Evolutionary conservation across 805 yeast genomes (phyloP), one percentile per base, ranked within the genome.

Genomic region (Sugiyamaella chiloensis): DNA sequence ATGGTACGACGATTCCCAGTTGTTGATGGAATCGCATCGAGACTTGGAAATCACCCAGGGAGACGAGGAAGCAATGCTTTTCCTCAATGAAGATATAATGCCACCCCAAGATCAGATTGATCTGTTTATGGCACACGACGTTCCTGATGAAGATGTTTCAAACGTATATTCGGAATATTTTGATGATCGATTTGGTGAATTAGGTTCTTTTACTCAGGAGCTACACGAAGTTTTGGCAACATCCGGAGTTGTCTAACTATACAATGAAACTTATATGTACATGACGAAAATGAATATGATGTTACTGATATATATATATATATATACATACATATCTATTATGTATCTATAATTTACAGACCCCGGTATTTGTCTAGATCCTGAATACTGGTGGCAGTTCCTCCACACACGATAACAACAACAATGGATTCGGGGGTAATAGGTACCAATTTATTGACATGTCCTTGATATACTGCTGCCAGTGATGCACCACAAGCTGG

Each of bases 401-500:
- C 61, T 26, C 61, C 61, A 46, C 61, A 58, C 6, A 58, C 59
- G 17, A 58, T 44, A 11, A 55, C 42, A 8, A 58, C 58, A 1
- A 58, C 58, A 4, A 24, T 45, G 1, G 60, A 48, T 8, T 53
- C 55, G 1, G 50, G 16, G 2, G 19, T 48, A 29, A 57, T 46
- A 1, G 54, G 48, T 23, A 53, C 24, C 2, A 41, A 35, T 2
- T 40, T 21, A 11, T n/a, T 12, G 7, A 54, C 44, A 24, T 40
- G 42, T 7, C 48, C 43, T 5, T 34, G 46, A 39, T 56, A 56
- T 5, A 37, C 32, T 7, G 47, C 49, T 19, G 81, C 73, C 27
- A 82, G 58, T 0, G 85, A 74, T 2, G 85, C 85, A 9, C 87
- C 87, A 61, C 87, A 82, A 0, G 87, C 87, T 0, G 86, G 85